A percentile compares a stretch with the other conserved stretches of the same genome.
phyloP scores from a whole-genome alignment of 306 rosid species.

The Sphenostylis stenocarpa region DNA sequence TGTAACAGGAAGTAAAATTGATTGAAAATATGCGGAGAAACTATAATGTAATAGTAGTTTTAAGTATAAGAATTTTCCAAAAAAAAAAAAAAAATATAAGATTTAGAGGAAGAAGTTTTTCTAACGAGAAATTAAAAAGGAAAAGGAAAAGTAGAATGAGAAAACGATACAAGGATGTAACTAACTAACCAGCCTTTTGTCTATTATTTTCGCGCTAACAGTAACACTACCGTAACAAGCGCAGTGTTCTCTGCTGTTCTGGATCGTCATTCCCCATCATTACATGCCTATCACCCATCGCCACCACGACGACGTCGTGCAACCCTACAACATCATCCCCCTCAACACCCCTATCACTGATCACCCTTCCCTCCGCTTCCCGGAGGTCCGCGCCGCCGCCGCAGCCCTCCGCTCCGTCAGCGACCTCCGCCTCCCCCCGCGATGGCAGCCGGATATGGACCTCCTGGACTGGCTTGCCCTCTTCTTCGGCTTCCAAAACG shows the following conservation, averaged over 20 bases:
- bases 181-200: background rate
- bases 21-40: too few species aligned
- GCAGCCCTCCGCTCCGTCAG: conserved; percentile 59
- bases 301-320: background rate
- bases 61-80: too few species aligned
- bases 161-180: background rate
- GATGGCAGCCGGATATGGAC: conserved; percentile 72
- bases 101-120: too few species aligned
- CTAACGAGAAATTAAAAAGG: background rate
- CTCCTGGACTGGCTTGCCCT: conserved; percentile 87
- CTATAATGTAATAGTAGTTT: too few species aligned
- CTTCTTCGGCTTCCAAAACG: conserved; percentile 80
- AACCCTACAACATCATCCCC: conserved; percentile 72
- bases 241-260: background rate
- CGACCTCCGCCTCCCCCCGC: conserved; percentile 63
- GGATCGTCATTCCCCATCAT: background rate
- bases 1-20: too few species aligned
- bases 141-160: background rate
- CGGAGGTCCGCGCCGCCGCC: conserved; percentile 76
- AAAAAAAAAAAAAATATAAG: too few species aligned
- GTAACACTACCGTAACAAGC: background rate
- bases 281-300: background rate
- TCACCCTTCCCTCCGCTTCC: conserved; percentile 88
- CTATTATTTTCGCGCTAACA: conserved; percentile 22
- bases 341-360: conserved; percentile 52